Base-by-base conservation (phyloP, 768 basidiomycete species). In the Podaxis sp. region DNA sequence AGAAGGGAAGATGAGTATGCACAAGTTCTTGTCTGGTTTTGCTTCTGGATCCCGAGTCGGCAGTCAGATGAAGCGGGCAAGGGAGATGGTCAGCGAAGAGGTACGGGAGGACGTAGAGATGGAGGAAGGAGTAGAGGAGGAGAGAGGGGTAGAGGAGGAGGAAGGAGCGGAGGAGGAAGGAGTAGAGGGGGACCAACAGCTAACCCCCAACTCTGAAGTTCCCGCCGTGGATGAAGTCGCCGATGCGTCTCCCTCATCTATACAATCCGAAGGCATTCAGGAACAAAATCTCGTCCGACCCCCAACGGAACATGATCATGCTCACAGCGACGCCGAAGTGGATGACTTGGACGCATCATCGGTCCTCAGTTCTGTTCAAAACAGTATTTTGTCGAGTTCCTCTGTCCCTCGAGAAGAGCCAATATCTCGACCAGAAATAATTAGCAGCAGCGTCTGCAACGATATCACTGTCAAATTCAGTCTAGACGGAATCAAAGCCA, bases 361-460 rank as follows among this genome's bases (percentile, higher is more conserved):
- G 12, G 33, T 70, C 4, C 64, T 68, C 11, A 69, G 68, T 22
- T 68, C 69, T 38, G 67, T 51, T 2, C 65, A 62, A 38, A 53
- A 63, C 15, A 67, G 55, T 9, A 39, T 61, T 1, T 69, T 66
- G 9, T 36, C 62, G 52, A 54, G 61, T 17, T 63, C 61, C 3
- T 19, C 12, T 38, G 22, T 40, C 60, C n/a, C 65, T 64, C 44
- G 64, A 58, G 9, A 61, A 55, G 12, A 66, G 56, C 49, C 59
- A 49, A 57, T 68, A 36, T 64, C 52, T 26, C 65, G 72, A 39
- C 76, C 79, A 8, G 84, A 85, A 64, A 74, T 84, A 49, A 74
- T 82, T 53, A 76, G 76, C 33, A 75, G 68, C 15, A 72, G 68
- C n/a, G 40, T 58, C 8, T 66, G 67, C 7, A 67, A 68, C 15